Base-by-base conservation (phyloP, 2,329 filamentous ascomycete genomes). In the Aspergillus phoenicis region DNA sequence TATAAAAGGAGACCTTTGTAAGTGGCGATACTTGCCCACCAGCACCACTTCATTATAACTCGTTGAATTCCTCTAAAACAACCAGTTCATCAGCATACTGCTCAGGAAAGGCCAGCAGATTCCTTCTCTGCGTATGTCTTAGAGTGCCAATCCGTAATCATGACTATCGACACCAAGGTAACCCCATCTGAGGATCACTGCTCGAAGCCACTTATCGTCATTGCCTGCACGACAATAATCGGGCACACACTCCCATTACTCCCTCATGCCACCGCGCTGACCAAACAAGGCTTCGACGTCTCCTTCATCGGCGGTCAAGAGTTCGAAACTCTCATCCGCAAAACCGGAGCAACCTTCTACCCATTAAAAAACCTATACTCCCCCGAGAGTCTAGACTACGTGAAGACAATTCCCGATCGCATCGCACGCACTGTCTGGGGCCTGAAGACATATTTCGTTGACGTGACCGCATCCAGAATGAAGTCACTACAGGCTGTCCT, bases 331-430 rank as follows among this genome's bases (percentile, higher is more conserved):
- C 41, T 49, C 10, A 41, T 59, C 22, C 20, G n/a, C 6, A 26
- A 28, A 17, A 53, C 51, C n/a, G 57, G 57, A 52, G 57, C 57
- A 22, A 38, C 57, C 13, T 59, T 54, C 51, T 47, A 54, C 43
- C 41, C 49, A 4, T 20, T 48, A 28, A 11, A 47, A 13, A 22
- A 5, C 3, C 8, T 38, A 20, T 49, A 36, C 28, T 49, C 41
- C 13, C 24, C 8, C 5, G 54, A 49, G 22, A 38, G 8, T 13
- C 28, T 24, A 48, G 15, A 11, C 22, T n/a, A 15, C 33, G 26
- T 54, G 41, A 17, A 47, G 0, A 7, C 49, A 8, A 36, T 59
- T 15, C 51, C 43, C 8, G 52, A 59, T 4, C 41, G 26, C 20
- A 41, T 13, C 2, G 28, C 30, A n/a, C 57, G 43, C 1, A 26